Evolutionary conservation across 306 rosid genomes (phyloP).

Genomic region (Glycine soja): DNA sequence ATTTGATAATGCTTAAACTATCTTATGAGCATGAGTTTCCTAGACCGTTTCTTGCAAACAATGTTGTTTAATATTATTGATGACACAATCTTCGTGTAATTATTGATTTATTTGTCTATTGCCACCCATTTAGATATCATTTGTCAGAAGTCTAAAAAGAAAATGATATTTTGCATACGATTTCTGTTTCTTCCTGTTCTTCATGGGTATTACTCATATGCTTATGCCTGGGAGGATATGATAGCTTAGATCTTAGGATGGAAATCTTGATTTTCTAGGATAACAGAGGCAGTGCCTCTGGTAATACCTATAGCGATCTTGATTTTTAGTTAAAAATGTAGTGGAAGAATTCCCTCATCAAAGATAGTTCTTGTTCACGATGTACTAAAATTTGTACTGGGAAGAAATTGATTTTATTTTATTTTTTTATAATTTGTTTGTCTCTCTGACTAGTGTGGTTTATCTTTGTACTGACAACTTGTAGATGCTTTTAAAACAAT

Average conservation of each 20-base stretch:
- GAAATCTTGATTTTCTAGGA: conserved; percentile 18
- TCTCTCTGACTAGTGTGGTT: conserved; percentile 1
- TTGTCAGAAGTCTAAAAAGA: neutral
- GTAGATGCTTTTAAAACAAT: conserved; percentile 5
- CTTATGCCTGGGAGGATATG: neutral
- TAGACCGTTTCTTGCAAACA: neutral
- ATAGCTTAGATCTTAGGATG: conserved; percentile 13
- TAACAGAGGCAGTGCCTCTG: neutral
- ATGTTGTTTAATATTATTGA: conserved; percentile 1
- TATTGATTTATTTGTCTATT: neutral
- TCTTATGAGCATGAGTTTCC: no score
- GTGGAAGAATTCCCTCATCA: no score
- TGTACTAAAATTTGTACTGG: neutral
- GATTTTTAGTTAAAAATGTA: neutral
- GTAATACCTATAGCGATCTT: neutral
- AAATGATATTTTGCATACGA: neutral
- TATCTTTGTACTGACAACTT: conserved; percentile 31
- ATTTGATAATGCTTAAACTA: neutral
- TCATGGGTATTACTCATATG: conserved; percentile 26
- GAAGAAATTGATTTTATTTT: neutral
- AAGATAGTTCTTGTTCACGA: neutral
- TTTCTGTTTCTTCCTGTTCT: conserved; percentile 33
- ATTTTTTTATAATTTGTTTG: neutral
- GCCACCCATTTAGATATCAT: no score
- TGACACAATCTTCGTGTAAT: neutral